Conservation (phyloP, 106 monocot genomes). For the Platanthera guangdongensis region DNA sequence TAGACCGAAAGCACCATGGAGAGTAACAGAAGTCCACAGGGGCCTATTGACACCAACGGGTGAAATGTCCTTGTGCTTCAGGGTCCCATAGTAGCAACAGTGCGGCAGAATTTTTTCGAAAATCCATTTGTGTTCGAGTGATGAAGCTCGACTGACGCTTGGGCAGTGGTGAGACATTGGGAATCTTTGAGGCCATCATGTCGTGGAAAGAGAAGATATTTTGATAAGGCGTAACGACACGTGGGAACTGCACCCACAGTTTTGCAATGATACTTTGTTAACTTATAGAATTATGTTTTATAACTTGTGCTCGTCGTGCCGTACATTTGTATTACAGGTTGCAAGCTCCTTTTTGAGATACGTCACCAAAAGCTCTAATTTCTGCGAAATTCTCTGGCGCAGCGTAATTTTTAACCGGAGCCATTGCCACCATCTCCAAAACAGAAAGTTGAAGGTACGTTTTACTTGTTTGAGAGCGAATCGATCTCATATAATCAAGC, state of each 20-base stretch:
- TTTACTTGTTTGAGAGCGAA: conserved; percentile 8
- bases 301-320: conserved; percentile 20
- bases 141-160: conserved; percentile 1
- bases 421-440: no score
- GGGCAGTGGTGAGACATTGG: conserved; percentile 5
- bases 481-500: conserved; percentile 19
- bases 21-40: no score
- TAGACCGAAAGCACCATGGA: no score
- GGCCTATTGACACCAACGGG: not conserved
- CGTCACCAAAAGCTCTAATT: no score
- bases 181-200: conserved; percentile 6
- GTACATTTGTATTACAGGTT: no score
- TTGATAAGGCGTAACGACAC: conserved; percentile 12
- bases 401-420: no score
- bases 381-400: no score
- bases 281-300: conserved; percentile 22
- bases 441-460: no score
- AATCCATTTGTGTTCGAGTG: conserved; percentile 2
- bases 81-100: not conserved
- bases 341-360: no score
- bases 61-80: not conserved
- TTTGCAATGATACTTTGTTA: conserved; percentile 44
- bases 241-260: conserved; percentile 13
- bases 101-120: not conserved
- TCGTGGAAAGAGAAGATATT: conserved; percentile 9